Base-by-base conservation (phyloP, 2,329 filamentous ascomycete genomes). In the Pseudogymnoascus sp. region DNA sequence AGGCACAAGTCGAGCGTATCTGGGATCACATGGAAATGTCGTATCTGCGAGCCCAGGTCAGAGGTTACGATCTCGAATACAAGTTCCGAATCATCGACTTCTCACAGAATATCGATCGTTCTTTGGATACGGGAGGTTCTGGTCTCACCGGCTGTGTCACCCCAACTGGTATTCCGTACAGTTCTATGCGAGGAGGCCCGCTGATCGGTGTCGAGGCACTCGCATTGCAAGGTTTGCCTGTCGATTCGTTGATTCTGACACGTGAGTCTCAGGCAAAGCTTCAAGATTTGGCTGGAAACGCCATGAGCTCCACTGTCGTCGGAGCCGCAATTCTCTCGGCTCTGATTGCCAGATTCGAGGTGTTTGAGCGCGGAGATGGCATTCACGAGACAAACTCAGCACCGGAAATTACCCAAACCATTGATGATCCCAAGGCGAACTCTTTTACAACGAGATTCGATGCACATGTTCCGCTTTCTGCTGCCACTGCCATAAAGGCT, bases 281-380 rank as follows among this genome's bases (percentile, higher is more conserved):
- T 2, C 82, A 85, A 63, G 82, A 90, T 64, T 74, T 92, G 2
- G 87, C 86, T 1, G 89, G 89, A 0, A 92, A 94, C 69, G 89
- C 89, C 0, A 92, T 92, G 89, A 84, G 81, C 0, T 83, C 82
- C 0, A 87, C 88, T 0, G 85, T 90, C 0, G 82, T 91, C 8
- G 86, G 84, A 2, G 76, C 80, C 1, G 80, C 81, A 0, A 77
- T 88, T 1, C 66, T 89, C 1, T 75, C 82, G 1, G 78, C 82
- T 0, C 70, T 92, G 1, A 77, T 83, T 35, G 60, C 66, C 5
- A 66, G 68, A 35, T 28, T 28, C 18, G 10, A 59, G 5, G 18
- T 61, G 5, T 28, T 63, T 1, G 55, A 63, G 19, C 58, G 57
- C 33, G 57, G 61, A 28, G 59, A 59, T 10, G 56, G 23, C 26